Evolutionary conservation across 2,329 filamentous ascomycete species (phyloP), one percentile per base, ranked within the genome.

Genomic region (Samsoniella hepiali): DNA sequence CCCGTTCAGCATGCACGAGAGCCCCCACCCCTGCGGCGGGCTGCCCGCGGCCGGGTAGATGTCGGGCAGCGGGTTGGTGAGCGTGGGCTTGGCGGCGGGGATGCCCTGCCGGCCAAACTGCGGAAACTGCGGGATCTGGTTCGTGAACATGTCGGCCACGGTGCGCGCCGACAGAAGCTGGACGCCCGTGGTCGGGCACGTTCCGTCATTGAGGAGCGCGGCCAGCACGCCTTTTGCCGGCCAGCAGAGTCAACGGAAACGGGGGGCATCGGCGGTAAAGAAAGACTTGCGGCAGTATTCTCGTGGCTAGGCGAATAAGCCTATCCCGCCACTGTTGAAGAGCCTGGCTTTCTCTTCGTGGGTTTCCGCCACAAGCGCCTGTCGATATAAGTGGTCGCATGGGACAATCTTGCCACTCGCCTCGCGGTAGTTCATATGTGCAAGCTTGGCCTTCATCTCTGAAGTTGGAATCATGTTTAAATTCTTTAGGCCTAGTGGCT

Each of bases 101-200:
- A 84, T 75, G 2, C 42, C 32, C 64, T 77, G 74, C 1, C 81
- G 76, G 1, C 78, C 77, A 63, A 84, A 85, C 65, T 87, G 69
- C 0, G 85, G 84, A 55, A 82, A 79, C 1, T 81, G 65, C 0
- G 82, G 78, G 58, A 88, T 81, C 66, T 87, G 86, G 70, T 91
- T 90, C 63, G 76, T 77, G 72, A 87, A 90, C 84, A 91, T 88
- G 38, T 82, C 73, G 13, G 87, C 79, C 0, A 91, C 82, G 0
- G 86, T 89, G 36, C 80, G 76, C 17, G 80, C 77, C 27, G 78
- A 75, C 7, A 91, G 77, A 38, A 91, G 81, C 58, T 78, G 76
- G 0, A 72, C 71, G 1, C 82, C 81, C 0, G 85, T 90, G 0
- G 68, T 77, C 0, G 88, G 84, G 40, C 81, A 86, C 0, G 76